phyloP scores from a whole-genome alignment of 225 moss, liverwort and hornwort species.

The Lunularia cruciata region DNA sequence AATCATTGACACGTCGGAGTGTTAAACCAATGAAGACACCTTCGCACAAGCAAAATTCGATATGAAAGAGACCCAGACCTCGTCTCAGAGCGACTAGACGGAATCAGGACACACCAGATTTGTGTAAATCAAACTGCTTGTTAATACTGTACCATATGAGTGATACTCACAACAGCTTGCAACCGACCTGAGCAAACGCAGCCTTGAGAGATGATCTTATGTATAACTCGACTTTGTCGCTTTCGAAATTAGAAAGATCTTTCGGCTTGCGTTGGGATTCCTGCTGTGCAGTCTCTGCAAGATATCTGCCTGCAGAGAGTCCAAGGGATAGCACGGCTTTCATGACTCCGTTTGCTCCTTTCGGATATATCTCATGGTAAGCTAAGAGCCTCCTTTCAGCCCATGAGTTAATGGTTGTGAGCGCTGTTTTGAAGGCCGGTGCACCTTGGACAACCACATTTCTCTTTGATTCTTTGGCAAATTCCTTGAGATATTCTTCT shows the following conservation, averaged over 20 bases:
- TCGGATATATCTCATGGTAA: constrained; percentile 73
- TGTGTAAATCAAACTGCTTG: too few relatives aligned
- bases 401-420: constrained; percentile 67
- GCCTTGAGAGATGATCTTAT: constrained; percentile 73
- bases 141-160: neutral
- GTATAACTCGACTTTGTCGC: constrained; percentile 62
- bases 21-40: too few relatives aligned
- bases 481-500: constrained; percentile 67
- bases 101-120: neutral
- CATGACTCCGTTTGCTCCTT: constrained; percentile 47
- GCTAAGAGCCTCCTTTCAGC: constrained; percentile 67
- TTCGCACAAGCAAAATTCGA: too few relatives aligned
- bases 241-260: constrained; percentile 42
- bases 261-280: constrained; percentile 48
- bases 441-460: constrained; percentile 49
- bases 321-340: constrained; percentile 55
- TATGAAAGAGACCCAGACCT: neutral
- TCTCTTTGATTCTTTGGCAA: constrained; percentile 47
- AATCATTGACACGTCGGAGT: too few relatives aligned
- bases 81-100: neutral
- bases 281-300: constrained; percentile 49
- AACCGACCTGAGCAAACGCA: constrained; percentile 66
- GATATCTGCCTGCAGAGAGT: constrained; percentile 54
- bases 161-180: too few relatives aligned
- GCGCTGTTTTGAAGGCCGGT: constrained; percentile 51